Evolutionary conservation across 371 early-diverging fungal species (phyloP).

Genomic region (Mortierella polycephala): DNA sequence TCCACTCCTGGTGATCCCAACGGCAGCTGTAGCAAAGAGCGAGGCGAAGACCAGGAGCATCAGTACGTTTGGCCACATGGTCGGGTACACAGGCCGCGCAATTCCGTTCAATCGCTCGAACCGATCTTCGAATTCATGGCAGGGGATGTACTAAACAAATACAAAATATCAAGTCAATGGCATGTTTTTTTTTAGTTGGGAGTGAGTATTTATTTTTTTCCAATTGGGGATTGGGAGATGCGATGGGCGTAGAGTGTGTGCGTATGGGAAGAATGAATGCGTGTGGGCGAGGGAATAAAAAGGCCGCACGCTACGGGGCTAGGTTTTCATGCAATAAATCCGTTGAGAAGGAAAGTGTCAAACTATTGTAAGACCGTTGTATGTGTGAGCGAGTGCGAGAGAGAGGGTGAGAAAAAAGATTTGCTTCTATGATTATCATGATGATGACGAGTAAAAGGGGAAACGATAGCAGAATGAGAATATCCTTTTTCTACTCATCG

Average conservation of each 20-base stretch:
- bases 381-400: no score
- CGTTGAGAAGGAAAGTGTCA: not conserved
- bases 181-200: no score
- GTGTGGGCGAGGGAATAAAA: no score
- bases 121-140: constrained; percentile 25
- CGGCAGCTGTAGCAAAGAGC: constrained; percentile 3
- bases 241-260: no score
- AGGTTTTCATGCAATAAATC: not conserved
- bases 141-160: constrained; percentile 24
- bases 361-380: no score
- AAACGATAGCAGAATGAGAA: no score
- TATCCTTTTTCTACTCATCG: not conserved
- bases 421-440: no score
- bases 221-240: no score
- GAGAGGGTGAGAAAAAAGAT: not conserved
- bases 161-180: no score
- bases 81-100: constrained; percentile 23
- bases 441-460: no score
- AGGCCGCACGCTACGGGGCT: not conserved
- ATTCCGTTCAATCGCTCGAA: constrained; percentile 15
- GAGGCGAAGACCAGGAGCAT: constrained; percentile 8
- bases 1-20: constrained; percentile 17
- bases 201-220: no score
- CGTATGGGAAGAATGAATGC: not conserved
- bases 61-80: constrained; percentile 30